Evolutionary conservation across 1,284 basidiomycete genomes (phyloP), one percentile per base, ranked within the genome.

Genomic region (Heliocybe sulcata): DNA sequence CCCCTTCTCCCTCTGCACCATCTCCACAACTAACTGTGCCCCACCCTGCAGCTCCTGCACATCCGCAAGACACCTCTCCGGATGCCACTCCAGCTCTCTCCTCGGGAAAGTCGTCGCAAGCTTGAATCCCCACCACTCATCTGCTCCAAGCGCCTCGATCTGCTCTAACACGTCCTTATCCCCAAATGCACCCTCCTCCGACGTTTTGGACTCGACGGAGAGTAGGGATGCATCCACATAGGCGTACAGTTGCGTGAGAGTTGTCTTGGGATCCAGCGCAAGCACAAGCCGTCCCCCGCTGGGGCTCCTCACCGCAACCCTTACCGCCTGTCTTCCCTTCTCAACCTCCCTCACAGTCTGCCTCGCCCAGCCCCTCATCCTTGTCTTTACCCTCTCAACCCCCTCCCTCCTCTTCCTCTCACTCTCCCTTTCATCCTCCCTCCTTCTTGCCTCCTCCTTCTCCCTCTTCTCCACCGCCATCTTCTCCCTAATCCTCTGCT

Each of bases 21-120:
- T 65, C 68, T 92, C 89, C 27, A 91, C 82, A 2, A 91, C 82
- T 4, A 92, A 69, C 62, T 88, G 88, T 12, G 80, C 86, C 2
- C 79, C 87, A 22, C 79, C 81, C 58, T 72, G 76, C 52, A 92
- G 67, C 12, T 72, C 77, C 2, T 76, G 71, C 3, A 89, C 71
- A 11, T 79, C 77, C 1, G 67, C 72, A 6, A 92, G 68, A 16
- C 22, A 10, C 49, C 63, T 63, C n/a, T 63, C 68, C 0, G 69
- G 53, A 23, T 64, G 61, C 80, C 81, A 89, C 6, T 71, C 72
- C 51, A 92, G 76, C 65, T 84, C 82, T 51, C 73, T 71, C 53
- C 89, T 73, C 2, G 91, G 91, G 61, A 89, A 93, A 14, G 87
- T 77, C 2, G 78, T 74, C 22, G 80, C 80, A 35, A 93, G 72